These are phyloP conservation scores for Cordyceps cateniannulata DNA, from an alignment of 2,329 filamentous ascomycete species.

Conservation along the genomic window DNA sequence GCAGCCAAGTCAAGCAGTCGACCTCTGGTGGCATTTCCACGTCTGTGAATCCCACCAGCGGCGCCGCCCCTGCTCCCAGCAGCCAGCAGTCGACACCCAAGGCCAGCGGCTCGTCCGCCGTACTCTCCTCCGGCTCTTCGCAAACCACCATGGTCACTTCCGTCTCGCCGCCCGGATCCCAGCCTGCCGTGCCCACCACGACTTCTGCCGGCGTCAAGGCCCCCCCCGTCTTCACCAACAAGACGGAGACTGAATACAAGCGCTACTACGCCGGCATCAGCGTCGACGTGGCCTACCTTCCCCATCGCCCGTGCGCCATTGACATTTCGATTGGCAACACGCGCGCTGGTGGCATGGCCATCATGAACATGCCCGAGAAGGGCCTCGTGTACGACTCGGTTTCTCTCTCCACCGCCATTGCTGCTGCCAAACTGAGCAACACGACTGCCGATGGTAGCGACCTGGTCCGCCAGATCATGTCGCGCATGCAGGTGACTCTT, in stretches of 20 bases:
- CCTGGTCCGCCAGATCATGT: background rate
- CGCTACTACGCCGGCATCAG: background rate
- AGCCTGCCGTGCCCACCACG: background rate
- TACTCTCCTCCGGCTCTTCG: no score
- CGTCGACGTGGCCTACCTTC: constrained; percentile 3
- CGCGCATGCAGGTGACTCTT: background rate
- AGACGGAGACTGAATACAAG: background rate
- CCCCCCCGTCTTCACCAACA: background rate
- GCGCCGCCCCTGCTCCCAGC: no score
- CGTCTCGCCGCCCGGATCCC: no score
- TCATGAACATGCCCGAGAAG: constrained; percentile 4
- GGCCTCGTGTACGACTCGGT: background rate
- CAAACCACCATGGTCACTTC: no score
- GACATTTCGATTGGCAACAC: background rate
- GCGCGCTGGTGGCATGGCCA: background rate
- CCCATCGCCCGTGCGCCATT: background rate
- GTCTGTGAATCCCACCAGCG: background rate
- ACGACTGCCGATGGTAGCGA: background rate
- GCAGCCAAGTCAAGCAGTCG: background rate
- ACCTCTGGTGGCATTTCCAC: no score
- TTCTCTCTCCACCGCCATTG: background rate
- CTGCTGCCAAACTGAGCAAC: background rate
- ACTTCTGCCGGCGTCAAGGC: background rate
- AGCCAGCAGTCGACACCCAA: no score
- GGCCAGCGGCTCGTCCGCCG: no score